Evolutionary conservation across 1,139 yeast genomes (phyloP).

Genomic region (Zygosaccharomyces sapae): DNA sequence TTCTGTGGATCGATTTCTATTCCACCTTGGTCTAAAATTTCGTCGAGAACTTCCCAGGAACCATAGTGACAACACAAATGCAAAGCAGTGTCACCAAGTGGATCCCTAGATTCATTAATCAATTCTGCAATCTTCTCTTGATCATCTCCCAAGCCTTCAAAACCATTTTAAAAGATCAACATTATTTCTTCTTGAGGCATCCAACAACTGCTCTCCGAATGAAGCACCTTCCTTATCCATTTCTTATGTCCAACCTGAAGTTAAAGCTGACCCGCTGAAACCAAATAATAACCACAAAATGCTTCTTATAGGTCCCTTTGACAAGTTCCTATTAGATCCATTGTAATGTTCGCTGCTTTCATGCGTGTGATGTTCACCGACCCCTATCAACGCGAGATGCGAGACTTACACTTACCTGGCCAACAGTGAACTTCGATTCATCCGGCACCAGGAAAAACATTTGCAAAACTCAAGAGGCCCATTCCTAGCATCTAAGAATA

Average conservation of each 20-base stretch:
- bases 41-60: constrained; percentile 80
- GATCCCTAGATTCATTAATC: constrained; percentile 68
- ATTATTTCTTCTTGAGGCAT: constrained; percentile 85
- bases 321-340: not conserved
- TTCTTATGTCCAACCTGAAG: not conserved
- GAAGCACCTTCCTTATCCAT: constrained; percentile 60
- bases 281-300: not conserved
- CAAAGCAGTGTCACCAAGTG: constrained; percentile 76
- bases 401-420: not conserved
- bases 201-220: constrained; percentile 72
- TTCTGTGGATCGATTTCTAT: constrained; percentile 83
- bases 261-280: not conserved
- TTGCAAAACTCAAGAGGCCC: not conserved
- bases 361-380: not conserved
- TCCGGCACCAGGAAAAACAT: not conserved
- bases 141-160: constrained; percentile 45
- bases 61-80: constrained; percentile 82
- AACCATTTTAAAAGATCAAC: constrained; percentile 59
- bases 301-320: not conserved
- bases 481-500: not conserved
- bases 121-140: constrained; percentile 50
- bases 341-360: not conserved
- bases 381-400: constrained; percentile 5
- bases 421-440: not conserved
- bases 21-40: constrained; percentile 79